Percentiles rank a stretch among this genome's conserved stretches.
Evolutionary conservation across 1,284 basidiomycete species (phyloP).

Genomic region (Ustilago xerochloae): DNA sequence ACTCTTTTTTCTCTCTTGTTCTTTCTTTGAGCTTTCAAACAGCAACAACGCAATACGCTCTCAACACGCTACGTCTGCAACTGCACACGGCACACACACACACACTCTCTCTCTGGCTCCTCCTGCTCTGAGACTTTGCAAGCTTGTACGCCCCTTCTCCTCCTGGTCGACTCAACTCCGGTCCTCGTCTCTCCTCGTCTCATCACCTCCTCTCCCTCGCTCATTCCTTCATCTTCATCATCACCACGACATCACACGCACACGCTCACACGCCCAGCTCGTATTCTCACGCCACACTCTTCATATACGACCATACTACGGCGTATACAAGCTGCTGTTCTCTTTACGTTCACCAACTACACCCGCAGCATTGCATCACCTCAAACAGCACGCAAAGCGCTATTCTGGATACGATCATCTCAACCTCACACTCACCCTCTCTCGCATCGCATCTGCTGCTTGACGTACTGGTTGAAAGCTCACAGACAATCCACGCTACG

Average conservation of each 20-base stretch:
- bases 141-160: too few relatives aligned
- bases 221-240: neutral
- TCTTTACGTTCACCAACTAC: neutral
- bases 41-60: too few relatives aligned
- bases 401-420: neutral
- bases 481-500: too few relatives aligned
- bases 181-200: too few relatives aligned
- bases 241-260: neutral
- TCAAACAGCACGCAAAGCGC: neutral
- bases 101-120: neutral
- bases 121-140: too few relatives aligned
- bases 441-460: too few relatives aligned
- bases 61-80: too few relatives aligned
- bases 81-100: neutral
- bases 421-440: neutral
- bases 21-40: too few relatives aligned
- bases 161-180: too few relatives aligned
- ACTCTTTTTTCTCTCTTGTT: neutral
- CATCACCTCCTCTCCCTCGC: neutral
- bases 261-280: neutral
- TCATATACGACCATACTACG: neutral
- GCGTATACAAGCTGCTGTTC: neutral
- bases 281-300: neutral
- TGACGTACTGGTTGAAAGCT: too few relatives aligned
- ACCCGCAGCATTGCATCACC: neutral